phyloP scores from a whole-genome alignment of 1,284 basidiomycete genomes.

The Leccinum subrobustum region DNA sequence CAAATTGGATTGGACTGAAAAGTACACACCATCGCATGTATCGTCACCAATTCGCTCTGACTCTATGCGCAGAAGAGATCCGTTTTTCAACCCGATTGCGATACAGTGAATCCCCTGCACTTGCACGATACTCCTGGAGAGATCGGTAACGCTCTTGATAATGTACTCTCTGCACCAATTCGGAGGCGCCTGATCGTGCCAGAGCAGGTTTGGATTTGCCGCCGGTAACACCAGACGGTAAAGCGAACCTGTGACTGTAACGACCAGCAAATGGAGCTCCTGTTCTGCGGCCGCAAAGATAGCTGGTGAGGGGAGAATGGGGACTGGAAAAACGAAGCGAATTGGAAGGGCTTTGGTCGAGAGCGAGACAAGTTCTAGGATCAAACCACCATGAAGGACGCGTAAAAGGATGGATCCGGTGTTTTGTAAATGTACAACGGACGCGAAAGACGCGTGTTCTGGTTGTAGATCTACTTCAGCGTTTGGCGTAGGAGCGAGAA shows the following conservation, averaged over 20 bases:
- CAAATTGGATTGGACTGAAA: not conserved
- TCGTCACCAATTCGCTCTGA: conserved; percentile 54
- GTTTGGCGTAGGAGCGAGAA: conserved; percentile 43
- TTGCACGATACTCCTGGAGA: conserved; percentile 56
- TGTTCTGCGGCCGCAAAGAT: conserved; percentile 59
- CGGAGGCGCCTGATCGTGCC: conserved; percentile 52
- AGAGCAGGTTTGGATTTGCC: conserved; percentile 50
- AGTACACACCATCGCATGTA: conserved; percentile 50
- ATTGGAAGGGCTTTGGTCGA: conserved; percentile 62
- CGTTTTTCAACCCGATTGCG: conserved; percentile 63
- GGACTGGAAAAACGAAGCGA: conserved; percentile 76
- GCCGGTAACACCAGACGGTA: conserved; percentile 74
- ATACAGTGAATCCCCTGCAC: conserved; percentile 72
- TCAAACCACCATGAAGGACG: conserved; percentile 70
- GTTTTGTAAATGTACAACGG: conserved; percentile 52
- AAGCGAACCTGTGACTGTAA: conserved; percentile 71
- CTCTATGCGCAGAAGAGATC: conserved; percentile 72
- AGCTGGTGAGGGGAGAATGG: conserved; percentile 65
- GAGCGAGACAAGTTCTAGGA: conserved; percentile 76
- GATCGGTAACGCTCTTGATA: conserved; percentile 51
- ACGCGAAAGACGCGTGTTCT: conserved; percentile 75
- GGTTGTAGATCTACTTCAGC: conserved; percentile 54
- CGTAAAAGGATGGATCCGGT: conserved; percentile 75
- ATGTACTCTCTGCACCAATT: conserved; percentile 71
- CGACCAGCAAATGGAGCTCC: conserved; percentile 69